Evolutionary conservation across 352 stramenopile genomes (phyloP).

Genomic region (Peronospora belbahrii): DNA sequence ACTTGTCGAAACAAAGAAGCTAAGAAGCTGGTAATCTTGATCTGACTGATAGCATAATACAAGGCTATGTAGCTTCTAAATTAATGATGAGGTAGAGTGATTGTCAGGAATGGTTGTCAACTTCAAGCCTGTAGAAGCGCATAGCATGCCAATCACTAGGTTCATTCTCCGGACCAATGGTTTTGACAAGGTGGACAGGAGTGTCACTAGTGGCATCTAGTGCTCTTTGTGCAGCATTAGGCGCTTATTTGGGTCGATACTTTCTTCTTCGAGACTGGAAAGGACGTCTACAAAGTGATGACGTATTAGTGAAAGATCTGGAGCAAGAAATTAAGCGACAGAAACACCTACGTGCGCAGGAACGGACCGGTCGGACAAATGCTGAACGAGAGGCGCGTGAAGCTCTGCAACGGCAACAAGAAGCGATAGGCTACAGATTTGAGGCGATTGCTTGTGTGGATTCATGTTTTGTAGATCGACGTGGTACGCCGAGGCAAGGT

Average conservation of each 20-base stretch:
- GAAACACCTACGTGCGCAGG: constrained; percentile 62
- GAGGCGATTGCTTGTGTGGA: constrained; percentile 63
- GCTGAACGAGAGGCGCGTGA: constrained; percentile 60
- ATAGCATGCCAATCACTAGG: neutral
- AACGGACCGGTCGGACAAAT: constrained; percentile 64
- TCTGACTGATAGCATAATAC: too few species aligned
- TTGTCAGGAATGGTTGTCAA: neutral
- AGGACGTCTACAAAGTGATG: constrained; percentile 8
- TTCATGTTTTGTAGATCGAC: constrained; percentile 84
- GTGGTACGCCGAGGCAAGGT: constrained; percentile 77
- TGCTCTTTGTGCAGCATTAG: constrained; percentile 16
- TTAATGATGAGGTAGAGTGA: neutral
- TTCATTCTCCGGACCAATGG: constrained; percentile 10
- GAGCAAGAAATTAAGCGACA: constrained; percentile 60
- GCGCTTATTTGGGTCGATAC: constrained; percentile 21
- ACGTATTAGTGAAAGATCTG: constrained; percentile 38
- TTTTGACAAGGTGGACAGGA: constrained; percentile 20
- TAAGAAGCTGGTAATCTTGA: too few species aligned
- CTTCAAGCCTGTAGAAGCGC: neutral
- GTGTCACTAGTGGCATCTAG: constrained; percentile 19
- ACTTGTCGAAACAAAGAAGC: too few species aligned
- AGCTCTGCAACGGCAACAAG: constrained; percentile 54
- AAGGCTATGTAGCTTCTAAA: too few species aligned
- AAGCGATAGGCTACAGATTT: constrained; percentile 57
- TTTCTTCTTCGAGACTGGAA: constrained; percentile 4